These are phyloP conservation scores for Yamadazyma trypodendri DNA, from an alignment of 1,139 yeast genomes.

Conservation along the genomic window DNA sequence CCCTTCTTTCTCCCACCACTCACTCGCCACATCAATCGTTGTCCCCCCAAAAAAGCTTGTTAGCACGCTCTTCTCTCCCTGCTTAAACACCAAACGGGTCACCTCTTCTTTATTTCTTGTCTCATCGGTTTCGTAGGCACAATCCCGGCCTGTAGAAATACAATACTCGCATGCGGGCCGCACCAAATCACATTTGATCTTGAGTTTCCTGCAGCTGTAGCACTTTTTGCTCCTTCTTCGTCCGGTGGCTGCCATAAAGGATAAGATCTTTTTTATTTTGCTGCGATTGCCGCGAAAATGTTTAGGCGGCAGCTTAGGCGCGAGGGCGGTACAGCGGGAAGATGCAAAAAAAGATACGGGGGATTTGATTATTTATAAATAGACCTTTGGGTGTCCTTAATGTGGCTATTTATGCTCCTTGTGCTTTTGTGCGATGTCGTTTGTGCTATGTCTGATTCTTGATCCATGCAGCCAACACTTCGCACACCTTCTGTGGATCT, in stretches of 20 bases:
- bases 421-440: no score
- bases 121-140: conserved; percentile 19
- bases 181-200: conserved; percentile 30
- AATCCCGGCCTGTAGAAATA: conserved; percentile 25
- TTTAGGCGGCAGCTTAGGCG: neutral
- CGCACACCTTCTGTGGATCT: conserved; percentile 32
- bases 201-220: conserved; percentile 22
- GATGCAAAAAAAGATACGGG: no score
- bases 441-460: no score
- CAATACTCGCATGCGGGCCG: conserved; percentile 37
- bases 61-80: no score
- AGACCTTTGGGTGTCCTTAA: neutral
- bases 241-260: neutral
- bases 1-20: no score
- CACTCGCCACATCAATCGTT: no score
- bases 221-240: conserved; percentile 9
- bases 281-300: neutral
- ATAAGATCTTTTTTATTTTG: no score
- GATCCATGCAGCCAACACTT: conserved; percentile 30
- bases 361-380: neutral
- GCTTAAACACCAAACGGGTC: no score
- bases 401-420: no score
- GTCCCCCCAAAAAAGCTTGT: no score
- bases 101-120: neutral
- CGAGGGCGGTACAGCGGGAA: no score